Evolutionary conservation across 148 eudicot genomes (phyloP).

Genomic region (Vaccinium macrocarpon): DNA sequence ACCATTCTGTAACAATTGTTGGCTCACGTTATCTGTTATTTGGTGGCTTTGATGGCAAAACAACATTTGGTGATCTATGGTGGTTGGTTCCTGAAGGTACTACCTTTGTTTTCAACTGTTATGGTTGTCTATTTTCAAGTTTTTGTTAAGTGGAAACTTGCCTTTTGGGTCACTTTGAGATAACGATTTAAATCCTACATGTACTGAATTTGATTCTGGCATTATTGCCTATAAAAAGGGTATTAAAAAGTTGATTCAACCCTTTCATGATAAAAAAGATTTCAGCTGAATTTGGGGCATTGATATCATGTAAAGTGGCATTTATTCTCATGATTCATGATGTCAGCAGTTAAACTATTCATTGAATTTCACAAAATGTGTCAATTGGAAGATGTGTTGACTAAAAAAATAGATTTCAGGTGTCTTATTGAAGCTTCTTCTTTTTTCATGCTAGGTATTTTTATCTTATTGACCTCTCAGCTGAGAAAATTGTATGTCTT

Average conservation of each 20-base stretch:
- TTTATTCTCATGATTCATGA: not conserved
- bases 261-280: not conserved
- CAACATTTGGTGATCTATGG: constrained; percentile 94
- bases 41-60: constrained; percentile 98
- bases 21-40: constrained; percentile 78
- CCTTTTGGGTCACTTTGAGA: not conserved
- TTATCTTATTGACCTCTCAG: not conserved
- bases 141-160: not conserved
- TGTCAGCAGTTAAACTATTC: not conserved
- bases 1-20: constrained; percentile 72
- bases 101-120: constrained; percentile 13
- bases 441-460: not conserved
- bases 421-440: not conserved
- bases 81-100: constrained; percentile 99
- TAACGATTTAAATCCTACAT: not conserved
- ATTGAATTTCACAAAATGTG: not conserved
- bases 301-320: not conserved
- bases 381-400: not conserved
- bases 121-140: not conserved
- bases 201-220: not conserved
- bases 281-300: not conserved
- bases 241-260: not conserved
- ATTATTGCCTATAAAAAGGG: not conserved
- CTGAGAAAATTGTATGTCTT: not conserved
- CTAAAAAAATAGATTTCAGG: not conserved